These are phyloP conservation scores for Aspergillus fumigatus DNA, from an alignment of 2,329 filamentous ascomycete species.

Conservation along the genomic window DNA sequence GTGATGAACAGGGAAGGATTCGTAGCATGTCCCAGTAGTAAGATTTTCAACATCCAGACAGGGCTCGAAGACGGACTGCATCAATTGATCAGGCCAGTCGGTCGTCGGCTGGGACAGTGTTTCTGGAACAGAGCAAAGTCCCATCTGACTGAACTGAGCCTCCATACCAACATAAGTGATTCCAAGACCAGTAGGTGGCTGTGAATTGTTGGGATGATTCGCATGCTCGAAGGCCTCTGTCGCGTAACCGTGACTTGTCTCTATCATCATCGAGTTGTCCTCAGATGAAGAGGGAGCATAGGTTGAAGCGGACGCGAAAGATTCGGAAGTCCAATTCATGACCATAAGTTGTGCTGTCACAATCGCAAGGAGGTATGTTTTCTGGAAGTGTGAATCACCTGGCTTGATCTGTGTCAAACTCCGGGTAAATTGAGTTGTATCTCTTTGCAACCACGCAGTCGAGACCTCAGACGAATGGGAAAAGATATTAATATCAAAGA, in stretches of 20 bases:
- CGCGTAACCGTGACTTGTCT: constrained; percentile 20
- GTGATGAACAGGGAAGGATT: constrained; percentile 17
- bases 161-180: constrained; percentile 27
- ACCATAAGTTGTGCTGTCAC: constrained; percentile 2
- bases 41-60: constrained; percentile 19
- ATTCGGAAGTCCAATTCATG: constrained; percentile 22
- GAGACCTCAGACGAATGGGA: constrained; percentile 4
- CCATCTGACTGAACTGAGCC: constrained; percentile 16
- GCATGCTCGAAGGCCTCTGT: constrained; percentile 15
- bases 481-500: constrained; percentile 1
- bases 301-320: constrained; percentile 17
- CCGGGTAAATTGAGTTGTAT: background rate
- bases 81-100: constrained; percentile 20
- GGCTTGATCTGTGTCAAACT: background rate
- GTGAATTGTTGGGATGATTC: constrained; percentile 14
- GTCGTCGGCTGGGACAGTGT: constrained; percentile 17
- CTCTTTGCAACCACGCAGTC: constrained; percentile 8
- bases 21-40: constrained; percentile 18
- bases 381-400: background rate
- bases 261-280: constrained; percentile 10
- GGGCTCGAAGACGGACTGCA: constrained; percentile 16
- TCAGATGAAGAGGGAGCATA: constrained; percentile 6
- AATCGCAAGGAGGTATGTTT: background rate
- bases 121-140: constrained; percentile 14
- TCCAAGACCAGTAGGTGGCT: constrained; percentile 25